Evolutionary conservation across 1,139 yeast species (phyloP).

Genomic region (Geotrichum phurueaensis): DNA sequence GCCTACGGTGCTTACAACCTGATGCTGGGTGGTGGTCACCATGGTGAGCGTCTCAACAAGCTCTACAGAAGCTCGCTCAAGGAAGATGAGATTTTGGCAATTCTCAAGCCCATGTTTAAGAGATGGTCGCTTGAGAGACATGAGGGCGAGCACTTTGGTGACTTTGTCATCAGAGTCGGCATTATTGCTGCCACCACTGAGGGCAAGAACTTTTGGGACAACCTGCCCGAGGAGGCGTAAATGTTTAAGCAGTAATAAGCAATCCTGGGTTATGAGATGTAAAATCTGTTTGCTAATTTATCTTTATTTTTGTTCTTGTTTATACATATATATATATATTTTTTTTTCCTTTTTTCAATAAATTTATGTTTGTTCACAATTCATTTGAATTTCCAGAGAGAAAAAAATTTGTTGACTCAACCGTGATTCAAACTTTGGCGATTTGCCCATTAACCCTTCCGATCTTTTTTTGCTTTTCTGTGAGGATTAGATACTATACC

Average conservation of each 20-base stretch:
- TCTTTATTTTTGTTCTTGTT: too few relatives aligned
- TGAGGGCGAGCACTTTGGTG: conserved; percentile 94
- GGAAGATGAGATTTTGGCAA: conserved; percentile 79
- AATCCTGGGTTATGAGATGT: not conserved
- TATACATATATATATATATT: too few relatives aligned
- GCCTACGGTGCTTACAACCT: conserved; percentile 90
- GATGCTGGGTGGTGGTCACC: conserved; percentile 94
- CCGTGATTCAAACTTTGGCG: too few relatives aligned
- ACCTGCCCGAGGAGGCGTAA: conserved; percentile 62
- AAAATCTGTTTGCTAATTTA: too few relatives aligned
- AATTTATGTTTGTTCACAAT: too few relatives aligned
- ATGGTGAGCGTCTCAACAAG: conserved; percentile 90
- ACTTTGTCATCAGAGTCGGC: conserved; percentile 79
- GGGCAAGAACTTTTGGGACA: conserved; percentile 93
- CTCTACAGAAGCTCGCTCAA: conserved; percentile 81
- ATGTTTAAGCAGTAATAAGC: not conserved
- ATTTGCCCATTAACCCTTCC: too few relatives aligned
- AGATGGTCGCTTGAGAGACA: conserved; percentile 89
- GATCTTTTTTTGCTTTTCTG: too few relatives aligned
- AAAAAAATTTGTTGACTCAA: too few relatives aligned
- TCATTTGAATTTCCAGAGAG: too few relatives aligned
- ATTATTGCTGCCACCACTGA: conserved; percentile 82
- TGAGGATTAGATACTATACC: too few relatives aligned
- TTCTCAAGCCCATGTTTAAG: conserved; percentile 79
- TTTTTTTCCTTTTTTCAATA: too few relatives aligned